Percentiles rank a stretch among this genome's conserved stretches.
phyloP scores from a whole-genome alignment of 106 monocot species.

The Dioscorea alata region DNA sequence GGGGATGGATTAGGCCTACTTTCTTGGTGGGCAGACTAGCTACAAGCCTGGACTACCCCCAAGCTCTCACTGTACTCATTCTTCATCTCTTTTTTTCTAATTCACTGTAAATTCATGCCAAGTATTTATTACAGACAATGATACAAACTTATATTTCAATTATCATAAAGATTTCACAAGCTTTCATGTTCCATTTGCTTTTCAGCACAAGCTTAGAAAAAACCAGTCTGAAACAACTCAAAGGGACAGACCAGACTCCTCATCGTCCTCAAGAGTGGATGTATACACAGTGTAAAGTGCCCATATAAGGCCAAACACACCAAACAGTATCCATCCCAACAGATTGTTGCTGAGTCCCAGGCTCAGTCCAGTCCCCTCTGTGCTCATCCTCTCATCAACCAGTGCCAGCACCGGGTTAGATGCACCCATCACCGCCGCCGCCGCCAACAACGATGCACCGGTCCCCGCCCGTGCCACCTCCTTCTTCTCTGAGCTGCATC shows the following conservation, averaged over 20 bases:
- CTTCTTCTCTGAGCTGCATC: slow-evolving; percentile 18
- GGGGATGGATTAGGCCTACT: slow-evolving; percentile 48
- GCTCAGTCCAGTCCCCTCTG: slow-evolving; percentile 70
- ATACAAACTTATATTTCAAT: no score
- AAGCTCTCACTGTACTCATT: no score
- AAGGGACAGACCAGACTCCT: slow-evolving; percentile 69
- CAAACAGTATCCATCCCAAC: slow-evolving; percentile 58
- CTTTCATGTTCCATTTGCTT: no score
- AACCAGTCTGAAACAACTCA: slow-evolving; percentile 9
- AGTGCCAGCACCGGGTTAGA: slow-evolving; percentile 54
- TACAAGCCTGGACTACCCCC: not conserved
- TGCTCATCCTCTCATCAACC: slow-evolving; percentile 74
- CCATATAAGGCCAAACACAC: slow-evolving; percentile 77
- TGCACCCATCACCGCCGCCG: slow-evolving; percentile 28
- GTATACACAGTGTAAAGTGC: slow-evolving; percentile 63
- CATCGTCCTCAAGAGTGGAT: slow-evolving; percentile 61
- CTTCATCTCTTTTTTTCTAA: no score
- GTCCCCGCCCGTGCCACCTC: not conserved
- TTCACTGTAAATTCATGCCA: no score
- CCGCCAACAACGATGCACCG: slow-evolving; percentile 18
- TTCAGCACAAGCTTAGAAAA: no score
- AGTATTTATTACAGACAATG: no score
- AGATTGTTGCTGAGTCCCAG: slow-evolving; percentile 76
- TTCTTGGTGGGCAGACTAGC: slow-evolving; percentile 41
- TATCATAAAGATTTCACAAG: no score